A percentile compares a stretch with the other conserved stretches of the same genome.
Evolutionary conservation across 2,329 filamentous ascomycete species (phyloP).

Genomic region (Aspergillus melleus): DNA sequence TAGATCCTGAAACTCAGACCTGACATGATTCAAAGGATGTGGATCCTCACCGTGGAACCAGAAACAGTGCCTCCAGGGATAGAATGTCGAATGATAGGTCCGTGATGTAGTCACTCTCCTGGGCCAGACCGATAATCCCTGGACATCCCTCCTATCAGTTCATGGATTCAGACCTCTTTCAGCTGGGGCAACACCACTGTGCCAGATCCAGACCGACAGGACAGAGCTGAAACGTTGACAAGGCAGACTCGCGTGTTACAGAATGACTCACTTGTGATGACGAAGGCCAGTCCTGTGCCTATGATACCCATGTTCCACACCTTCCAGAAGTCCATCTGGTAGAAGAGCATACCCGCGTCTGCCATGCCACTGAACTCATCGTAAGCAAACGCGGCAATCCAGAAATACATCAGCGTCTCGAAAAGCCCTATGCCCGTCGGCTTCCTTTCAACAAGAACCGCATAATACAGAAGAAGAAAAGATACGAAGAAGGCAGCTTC

Average conservation of each 20-base stretch:
- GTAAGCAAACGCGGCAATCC: conserved; percentile 84
- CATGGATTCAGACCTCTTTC: neutral
- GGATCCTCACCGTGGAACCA: conserved; percentile 65
- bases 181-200: neutral
- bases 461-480: conserved; percentile 79
- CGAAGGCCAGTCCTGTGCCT: conserved; percentile 68
- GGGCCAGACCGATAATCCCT: conserved; percentile 68
- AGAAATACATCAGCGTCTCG: conserved; percentile 76
- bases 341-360: conserved; percentile 84
- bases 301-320: conserved; percentile 74
- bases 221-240: conserved; percentile 7
- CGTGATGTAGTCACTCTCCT: conserved; percentile 62
- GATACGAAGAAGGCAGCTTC: conserved; percentile 78
- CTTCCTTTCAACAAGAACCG: conserved; percentile 75
- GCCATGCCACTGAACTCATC: conserved; percentile 82
- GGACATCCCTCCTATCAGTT: conserved; percentile 2
- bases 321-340: conserved; percentile 80
- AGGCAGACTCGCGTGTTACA: conserved; percentile 21
- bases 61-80: conserved; percentile 81
- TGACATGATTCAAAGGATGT: conserved; percentile 3
- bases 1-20: conserved; percentile 16
- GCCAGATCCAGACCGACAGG: conserved; percentile 5
- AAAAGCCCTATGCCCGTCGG: conserved; percentile 64
- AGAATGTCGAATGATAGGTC: conserved; percentile 87
- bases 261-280: conserved; percentile 64